phyloP scores from a whole-genome alignment of 1,284 basidiomycete species.

The Ceratorhiza oryzae-sativae region DNA sequence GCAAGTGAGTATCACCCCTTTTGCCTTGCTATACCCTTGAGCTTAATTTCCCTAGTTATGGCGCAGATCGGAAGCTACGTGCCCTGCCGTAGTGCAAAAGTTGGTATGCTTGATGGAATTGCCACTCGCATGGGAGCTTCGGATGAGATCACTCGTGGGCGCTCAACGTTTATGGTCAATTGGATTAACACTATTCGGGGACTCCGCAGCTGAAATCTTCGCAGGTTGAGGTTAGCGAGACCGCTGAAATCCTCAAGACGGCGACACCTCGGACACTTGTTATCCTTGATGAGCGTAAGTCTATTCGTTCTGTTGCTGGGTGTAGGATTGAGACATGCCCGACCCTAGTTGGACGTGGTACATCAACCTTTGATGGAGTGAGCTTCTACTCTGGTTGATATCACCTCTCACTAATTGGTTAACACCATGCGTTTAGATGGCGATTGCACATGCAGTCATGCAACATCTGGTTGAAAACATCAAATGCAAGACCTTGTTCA shows the following conservation, averaged over 20 bases:
- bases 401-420: background rate
- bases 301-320: constrained; percentile 55
- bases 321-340: constrained; percentile 50
- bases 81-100: constrained; percentile 71
- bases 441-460: constrained; percentile 80
- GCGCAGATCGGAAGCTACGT: constrained; percentile 62
- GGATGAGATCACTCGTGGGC: constrained; percentile 47
- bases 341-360: constrained; percentile 62
- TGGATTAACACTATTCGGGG: too few species aligned
- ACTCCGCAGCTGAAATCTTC: constrained; percentile 52
- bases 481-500: constrained; percentile 86
- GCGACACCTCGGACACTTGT: constrained; percentile 79
- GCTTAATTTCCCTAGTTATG: constrained; percentile 66
- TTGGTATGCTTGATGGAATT: constrained; percentile 84
- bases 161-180: constrained; percentile 52
- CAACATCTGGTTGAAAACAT: constrained; percentile 70
- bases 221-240: constrained; percentile 90
- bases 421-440: constrained; percentile 64
- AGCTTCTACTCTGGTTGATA: constrained; percentile 45
- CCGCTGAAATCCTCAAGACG: constrained; percentile 83
- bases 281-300: constrained; percentile 70
- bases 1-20: constrained; percentile 34
- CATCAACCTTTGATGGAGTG: constrained; percentile 85
- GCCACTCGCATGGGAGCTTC: constrained; percentile 83
- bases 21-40: constrained; percentile 65